Percentiles rank a stretch among this genome's conserved stretches.
Evolutionary conservation across 2,329 filamentous ascomycete species (phyloP).

Genomic region (Aspergillus fischeri): DNA sequence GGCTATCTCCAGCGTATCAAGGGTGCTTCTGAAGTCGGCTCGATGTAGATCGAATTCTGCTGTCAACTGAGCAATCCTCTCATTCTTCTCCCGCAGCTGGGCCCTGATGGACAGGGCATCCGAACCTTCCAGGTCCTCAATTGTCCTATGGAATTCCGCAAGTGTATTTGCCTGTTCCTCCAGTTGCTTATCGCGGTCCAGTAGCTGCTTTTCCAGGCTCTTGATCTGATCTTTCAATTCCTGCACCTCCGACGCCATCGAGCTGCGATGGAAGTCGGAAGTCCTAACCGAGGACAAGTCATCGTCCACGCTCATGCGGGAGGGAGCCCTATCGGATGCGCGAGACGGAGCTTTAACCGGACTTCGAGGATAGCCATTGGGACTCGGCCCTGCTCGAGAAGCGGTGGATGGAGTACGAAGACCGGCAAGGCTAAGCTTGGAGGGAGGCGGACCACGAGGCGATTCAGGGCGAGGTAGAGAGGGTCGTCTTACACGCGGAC

Average conservation of each 20-base stretch:
- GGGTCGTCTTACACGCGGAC: conserved; percentile 60
- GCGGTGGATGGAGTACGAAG: conserved; percentile 54
- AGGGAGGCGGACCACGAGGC: conserved; percentile 59
- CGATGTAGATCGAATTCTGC: conserved; percentile 92
- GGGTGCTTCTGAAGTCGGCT: conserved; percentile 93
- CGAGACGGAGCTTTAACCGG: conserved; percentile 37
- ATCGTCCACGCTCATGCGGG: conserved; percentile 37
- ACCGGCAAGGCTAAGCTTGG: conserved; percentile 51
- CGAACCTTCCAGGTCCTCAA: conserved; percentile 77
- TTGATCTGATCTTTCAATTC: conserved; percentile 67
- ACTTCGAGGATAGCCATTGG: conserved; percentile 45
- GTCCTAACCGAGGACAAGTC: conserved; percentile 30
- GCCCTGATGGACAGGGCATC: conserved; percentile 73
- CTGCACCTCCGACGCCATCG: conserved; percentile 25
- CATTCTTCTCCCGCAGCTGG: conserved; percentile 90
- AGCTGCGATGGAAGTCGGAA: conserved; percentile 27
- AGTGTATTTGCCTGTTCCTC: conserved; percentile 79
- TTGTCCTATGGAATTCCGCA: conserved; percentile 81
- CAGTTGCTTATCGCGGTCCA: conserved; percentile 82
- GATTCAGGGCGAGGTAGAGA: conserved; percentile 88
- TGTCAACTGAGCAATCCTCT: conserved; percentile 89
- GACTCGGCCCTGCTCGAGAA: conserved; percentile 22
- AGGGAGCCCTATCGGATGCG: conserved; percentile 36
- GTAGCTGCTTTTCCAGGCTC: conserved; percentile 66
- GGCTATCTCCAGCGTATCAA: conserved; percentile 92